Percentiles rank a stretch among this genome's conserved stretches.
These are phyloP conservation scores for Beauveria pseudobassiana DNA, from an alignment of 2,329 filamentous ascomycete genomes.

Conservation along the genomic window DNA sequence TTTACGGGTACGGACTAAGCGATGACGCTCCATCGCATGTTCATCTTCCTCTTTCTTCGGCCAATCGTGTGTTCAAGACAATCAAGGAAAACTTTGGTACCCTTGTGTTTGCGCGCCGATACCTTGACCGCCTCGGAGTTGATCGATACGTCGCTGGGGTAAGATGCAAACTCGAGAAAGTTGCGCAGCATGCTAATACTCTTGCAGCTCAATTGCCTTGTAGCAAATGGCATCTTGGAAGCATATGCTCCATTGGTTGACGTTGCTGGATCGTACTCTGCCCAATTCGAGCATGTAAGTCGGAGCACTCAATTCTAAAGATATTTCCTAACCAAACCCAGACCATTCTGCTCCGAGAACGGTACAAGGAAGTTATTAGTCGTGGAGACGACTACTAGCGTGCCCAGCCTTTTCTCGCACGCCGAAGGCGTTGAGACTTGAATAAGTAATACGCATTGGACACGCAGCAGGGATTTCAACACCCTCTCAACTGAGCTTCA, in stretches of 20 bases:
- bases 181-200: rapidly evolving
- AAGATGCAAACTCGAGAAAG: conserved; percentile 16
- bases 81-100: conserved; percentile 58
- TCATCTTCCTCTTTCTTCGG: conserved; percentile 39
- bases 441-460: too few relatives aligned
- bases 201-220: conserved; percentile 46
- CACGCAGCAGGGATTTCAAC: background rate
- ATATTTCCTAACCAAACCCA: conserved; percentile 17
- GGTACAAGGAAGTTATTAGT: conserved; percentile 43
- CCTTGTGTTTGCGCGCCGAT: conserved; percentile 53
- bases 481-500: background rate
- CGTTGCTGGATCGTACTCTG: conserved; percentile 51
- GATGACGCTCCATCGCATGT: conserved; percentile 27
- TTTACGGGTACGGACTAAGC: conserved; percentile 45
- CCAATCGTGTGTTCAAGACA: conserved; percentile 47
- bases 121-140: conserved; percentile 55
- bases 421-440: too few relatives aligned
- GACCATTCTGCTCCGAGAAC: conserved; percentile 39
- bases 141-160: conserved; percentile 52
- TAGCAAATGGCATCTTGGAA: conserved; percentile 50
- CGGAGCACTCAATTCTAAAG: background rate
- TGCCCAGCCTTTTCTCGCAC: background rate
- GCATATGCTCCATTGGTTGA: conserved; percentile 50
- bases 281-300: conserved; percentile 53
- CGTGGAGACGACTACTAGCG: conserved; percentile 44